Evolutionary conservation across 2,329 filamentous ascomycete genomes (phyloP).

Genomic region (Tolypocladium ophioglossoides): DNA sequence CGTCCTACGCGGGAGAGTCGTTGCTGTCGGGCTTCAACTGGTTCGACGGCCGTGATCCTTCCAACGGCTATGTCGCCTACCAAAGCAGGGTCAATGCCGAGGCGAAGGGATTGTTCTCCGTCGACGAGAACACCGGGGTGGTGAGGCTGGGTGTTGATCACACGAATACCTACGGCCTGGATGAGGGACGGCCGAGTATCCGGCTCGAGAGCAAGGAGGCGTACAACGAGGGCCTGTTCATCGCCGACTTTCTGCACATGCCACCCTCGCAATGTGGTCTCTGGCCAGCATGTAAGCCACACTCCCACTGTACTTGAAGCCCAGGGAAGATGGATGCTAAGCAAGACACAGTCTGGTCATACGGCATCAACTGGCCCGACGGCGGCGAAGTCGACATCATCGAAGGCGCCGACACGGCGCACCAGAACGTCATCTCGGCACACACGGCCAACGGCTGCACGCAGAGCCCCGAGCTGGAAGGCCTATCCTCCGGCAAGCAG

Average conservation of each 20-base stretch:
- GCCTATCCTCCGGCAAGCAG: conserved; percentile 15
- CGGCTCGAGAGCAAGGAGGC: conserved; percentile 53
- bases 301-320: too few relatives aligned
- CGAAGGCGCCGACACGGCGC: conserved; percentile 55
- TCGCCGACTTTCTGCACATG: conserved; percentile 66
- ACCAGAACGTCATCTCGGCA: conserved; percentile 49
- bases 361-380: conserved; percentile 46
- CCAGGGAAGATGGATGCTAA: not conserved
- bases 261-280: conserved; percentile 58
- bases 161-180: conserved; percentile 22
- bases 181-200: conserved; percentile 46
- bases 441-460: conserved; percentile 38
- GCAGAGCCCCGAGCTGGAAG: conserved; percentile 9
- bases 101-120: conserved; percentile 27
- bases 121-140: conserved; percentile 27
- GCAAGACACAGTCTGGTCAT: conserved; percentile 35
- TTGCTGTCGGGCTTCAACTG: conserved; percentile 39
- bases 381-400: conserved; percentile 61
- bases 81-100: conserved; percentile 30
- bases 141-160: conserved; percentile 37
- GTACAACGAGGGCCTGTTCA: conserved; percentile 58
- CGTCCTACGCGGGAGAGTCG: conserved; percentile 30
- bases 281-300: conserved; percentile 57
- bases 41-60: conserved; percentile 46
- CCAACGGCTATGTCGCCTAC: conserved; percentile 56